Evolutionary conservation across 495 filamentous ascomycete species (phyloP).

Genomic region (Cercophora sp.): DNA sequence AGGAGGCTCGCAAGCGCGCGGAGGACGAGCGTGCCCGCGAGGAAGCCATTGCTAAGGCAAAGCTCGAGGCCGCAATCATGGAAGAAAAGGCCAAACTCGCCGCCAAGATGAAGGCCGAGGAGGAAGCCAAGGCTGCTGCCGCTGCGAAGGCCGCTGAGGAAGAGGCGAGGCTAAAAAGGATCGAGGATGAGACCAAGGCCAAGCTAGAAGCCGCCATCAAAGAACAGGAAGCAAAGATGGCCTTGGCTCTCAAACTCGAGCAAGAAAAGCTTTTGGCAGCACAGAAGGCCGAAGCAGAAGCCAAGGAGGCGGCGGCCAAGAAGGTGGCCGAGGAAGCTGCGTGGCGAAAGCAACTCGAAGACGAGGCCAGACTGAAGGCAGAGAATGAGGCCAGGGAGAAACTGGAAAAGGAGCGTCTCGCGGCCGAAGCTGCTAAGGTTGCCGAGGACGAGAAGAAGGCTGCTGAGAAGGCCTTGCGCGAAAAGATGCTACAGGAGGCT

Average conservation of each 20-base stretch:
- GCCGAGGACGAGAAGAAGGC: conserved; percentile 50
- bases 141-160: conserved; percentile 45
- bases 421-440: conserved; percentile 16
- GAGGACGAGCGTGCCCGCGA: conserved; percentile 8
- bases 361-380: conserved; percentile 44
- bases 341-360: conserved; percentile 41
- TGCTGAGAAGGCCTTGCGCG: conserved; percentile 41
- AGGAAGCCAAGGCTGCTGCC: conserved; percentile 38
- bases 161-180: conserved; percentile 39
- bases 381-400: conserved; percentile 40
- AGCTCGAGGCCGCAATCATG: conserved; percentile 50
- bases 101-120: conserved; percentile 31
- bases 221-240: conserved; percentile 35
- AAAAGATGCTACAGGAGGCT: conserved; percentile 37
- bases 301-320: conserved; percentile 34
- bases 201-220: conserved; percentile 44
- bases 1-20: conserved; percentile 5
- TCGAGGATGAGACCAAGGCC: conserved; percentile 43
- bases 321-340: conserved; percentile 36
- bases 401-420: conserved; percentile 27
- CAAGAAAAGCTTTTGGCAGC: conserved; percentile 14
- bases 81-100: conserved; percentile 41
- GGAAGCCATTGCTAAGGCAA: conserved; percentile 37
- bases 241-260: conserved; percentile 24
- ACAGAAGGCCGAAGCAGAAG: conserved; percentile 16